A percentile compares a stretch with the other conserved stretches of the same genome.
These are phyloP conservation scores for Taxillus chinensis DNA, from an alignment of 164 flowering plant species.

Conservation along the genomic window DNA sequence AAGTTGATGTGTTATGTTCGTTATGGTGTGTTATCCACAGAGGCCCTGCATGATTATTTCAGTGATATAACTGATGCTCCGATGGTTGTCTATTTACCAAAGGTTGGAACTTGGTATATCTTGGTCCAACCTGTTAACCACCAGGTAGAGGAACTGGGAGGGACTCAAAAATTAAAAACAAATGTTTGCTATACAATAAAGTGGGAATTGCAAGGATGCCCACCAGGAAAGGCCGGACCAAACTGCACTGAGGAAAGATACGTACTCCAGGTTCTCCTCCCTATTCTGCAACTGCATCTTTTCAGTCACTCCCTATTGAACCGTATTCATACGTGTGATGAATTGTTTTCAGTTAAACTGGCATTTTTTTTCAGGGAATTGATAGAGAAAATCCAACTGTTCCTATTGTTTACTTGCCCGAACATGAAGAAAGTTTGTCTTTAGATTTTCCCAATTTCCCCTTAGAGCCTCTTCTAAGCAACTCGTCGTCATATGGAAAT, in stretches of 20 bases:
- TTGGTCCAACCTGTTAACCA: background rate
- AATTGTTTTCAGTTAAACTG: background rate
- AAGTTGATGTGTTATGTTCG: background rate
- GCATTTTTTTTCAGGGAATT: background rate
- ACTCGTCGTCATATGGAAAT: too few species aligned
- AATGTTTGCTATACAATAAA: background rate
- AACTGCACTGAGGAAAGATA: background rate
- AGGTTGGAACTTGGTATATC: background rate
- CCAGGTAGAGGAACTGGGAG: background rate
- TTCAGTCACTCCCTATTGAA: too few species aligned
- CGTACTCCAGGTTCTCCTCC: background rate
- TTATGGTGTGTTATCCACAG: background rate
- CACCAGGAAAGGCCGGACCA: background rate
- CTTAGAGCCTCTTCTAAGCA: background rate
- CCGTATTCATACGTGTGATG: background rate
- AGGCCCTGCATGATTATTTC: background rate
- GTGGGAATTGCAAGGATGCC: background rate
- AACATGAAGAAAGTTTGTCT: background rate
- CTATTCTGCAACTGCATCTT: too few species aligned
- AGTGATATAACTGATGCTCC: background rate
- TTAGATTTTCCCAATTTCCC: background rate
- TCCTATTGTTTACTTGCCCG: too few species aligned
- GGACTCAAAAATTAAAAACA: background rate
- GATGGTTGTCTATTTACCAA: background rate
- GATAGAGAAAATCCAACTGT: background rate